A percentile compares a stretch with the other conserved stretches of the same genome.
These are phyloP conservation scores for Pezizomycotina sp. DNA, from an alignment of 2,329 filamentous ascomycete species.

Conservation along the genomic window DNA sequence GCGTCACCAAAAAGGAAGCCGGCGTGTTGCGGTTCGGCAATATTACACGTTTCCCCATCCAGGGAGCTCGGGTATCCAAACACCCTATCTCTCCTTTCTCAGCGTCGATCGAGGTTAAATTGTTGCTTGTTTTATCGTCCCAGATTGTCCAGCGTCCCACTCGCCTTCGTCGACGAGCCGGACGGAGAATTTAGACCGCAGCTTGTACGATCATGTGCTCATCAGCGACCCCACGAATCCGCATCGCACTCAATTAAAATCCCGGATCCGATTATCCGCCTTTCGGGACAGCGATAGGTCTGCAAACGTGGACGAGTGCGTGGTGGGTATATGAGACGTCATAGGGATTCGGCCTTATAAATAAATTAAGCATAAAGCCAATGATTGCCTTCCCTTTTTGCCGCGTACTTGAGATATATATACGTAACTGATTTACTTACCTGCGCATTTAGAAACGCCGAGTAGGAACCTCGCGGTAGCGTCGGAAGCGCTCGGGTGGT, in stretches of 20 bases:
- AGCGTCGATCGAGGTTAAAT: constrained; percentile 3
- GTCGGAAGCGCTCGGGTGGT: constrained; percentile 27
- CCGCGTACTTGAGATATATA: not conserved
- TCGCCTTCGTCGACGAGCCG: constrained; percentile 49
- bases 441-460: constrained; percentile 69
- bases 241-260: constrained; percentile 76
- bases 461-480: constrained; percentile 61
- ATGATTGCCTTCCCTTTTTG: not conserved
- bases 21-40: constrained; percentile 29
- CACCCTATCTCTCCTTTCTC: constrained; percentile 24
- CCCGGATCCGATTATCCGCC: too few species aligned
- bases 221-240: too few species aligned
- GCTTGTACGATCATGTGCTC: constrained; percentile 73
- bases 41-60: constrained; percentile 39
- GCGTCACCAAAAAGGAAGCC: constrained; percentile 2
- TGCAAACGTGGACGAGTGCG: constrained; percentile 26
- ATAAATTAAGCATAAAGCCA: constrained; percentile 20
- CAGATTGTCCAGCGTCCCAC: constrained; percentile 57
- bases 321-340: constrained; percentile 70
- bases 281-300: too few species aligned
- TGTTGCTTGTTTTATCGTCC: constrained; percentile 37
- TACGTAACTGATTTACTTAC: constrained; percentile 5
- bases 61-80: constrained; percentile 39
- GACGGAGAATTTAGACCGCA: constrained; percentile 62
- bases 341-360: constrained; percentile 52